Conservation (phyloP, 176 grass and related monocot genomes). For the Avena atlantica region DNA sequence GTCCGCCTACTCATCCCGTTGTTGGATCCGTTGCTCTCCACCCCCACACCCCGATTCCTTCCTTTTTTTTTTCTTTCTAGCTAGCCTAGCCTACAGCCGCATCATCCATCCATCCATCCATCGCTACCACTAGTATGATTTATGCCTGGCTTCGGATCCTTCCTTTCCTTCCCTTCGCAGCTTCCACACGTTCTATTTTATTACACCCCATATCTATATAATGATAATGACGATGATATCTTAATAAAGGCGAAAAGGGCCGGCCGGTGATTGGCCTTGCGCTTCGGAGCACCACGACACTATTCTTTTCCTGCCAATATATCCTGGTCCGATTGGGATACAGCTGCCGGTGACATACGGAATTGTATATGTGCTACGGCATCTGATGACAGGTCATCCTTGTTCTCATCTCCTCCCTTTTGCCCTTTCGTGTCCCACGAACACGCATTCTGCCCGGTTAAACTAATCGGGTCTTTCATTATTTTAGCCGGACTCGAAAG, state of each 20-base stretch:
- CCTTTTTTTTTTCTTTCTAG: neutral
- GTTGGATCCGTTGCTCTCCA: neutral
- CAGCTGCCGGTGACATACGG: constrained; percentile 40
- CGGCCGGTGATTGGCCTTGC: constrained; percentile 14
- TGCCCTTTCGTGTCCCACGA: neutral
- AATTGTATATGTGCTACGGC: constrained; percentile 18
- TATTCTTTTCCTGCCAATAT: neutral
- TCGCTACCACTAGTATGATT: neutral
- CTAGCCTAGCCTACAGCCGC: constrained; percentile 15
- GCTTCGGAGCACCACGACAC: neutral
- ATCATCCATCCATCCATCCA: neutral
- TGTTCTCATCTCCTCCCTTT: constrained; percentile 19
- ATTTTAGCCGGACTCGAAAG: constrained; percentile 33
- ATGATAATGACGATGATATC: neutral
- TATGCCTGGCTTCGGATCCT: neutral
- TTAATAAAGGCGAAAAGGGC: constrained; percentile 23
- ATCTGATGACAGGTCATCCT: constrained; percentile 42
- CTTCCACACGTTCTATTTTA: constrained; percentile 30
- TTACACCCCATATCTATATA: neutral
- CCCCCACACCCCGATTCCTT: neutral
- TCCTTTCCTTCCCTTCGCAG: neutral
- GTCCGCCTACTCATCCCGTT: neutral
- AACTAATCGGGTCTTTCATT: constrained; percentile 49
- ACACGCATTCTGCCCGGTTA: constrained; percentile 7
- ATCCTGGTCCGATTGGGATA: constrained; percentile 42